A percentile compares a stretch with the other conserved stretches of the same genome.
phyloP scores from a whole-genome alignment of 2,329 filamentous ascomycete species.

The Allantophomopsis cytisporea region DNA sequence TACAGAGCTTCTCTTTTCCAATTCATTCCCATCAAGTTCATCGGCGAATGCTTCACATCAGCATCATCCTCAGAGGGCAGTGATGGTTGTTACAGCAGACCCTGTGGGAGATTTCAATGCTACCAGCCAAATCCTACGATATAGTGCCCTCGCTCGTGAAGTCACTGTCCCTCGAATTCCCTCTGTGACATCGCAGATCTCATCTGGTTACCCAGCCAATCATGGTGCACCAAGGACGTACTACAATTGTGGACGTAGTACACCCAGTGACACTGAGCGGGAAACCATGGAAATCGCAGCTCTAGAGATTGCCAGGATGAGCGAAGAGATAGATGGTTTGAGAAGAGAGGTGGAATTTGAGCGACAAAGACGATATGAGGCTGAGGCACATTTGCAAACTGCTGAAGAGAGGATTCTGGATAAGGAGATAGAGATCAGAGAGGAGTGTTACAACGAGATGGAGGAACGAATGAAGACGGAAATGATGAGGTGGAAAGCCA shows the following conservation, averaged over 20 bases:
- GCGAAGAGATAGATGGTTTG: conserved; percentile 64
- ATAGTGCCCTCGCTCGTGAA: conserved; percentile 84
- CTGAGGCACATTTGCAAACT: conserved; percentile 59
- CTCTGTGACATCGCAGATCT: conserved; percentile 63
- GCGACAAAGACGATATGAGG: conserved; percentile 52
- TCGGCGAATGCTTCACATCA: conserved; percentile 17
- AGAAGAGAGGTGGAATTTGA: conserved; percentile 58
- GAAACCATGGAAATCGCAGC: conserved; percentile 74
- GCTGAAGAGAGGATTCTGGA: conserved; percentile 51
- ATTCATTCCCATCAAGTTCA: conserved; percentile 48
- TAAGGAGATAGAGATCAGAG: conserved; percentile 72
- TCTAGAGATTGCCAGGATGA: conserved; percentile 67
- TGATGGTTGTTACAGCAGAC: conserved; percentile 96
- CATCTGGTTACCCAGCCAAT: conserved; percentile 6
- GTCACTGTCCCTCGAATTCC: conserved; percentile 84
- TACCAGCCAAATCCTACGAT: conserved; percentile 88
- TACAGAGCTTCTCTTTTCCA: conserved; percentile 76
- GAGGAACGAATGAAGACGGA: conserved; percentile 65
- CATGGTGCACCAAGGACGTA: conserved; percentile 3
- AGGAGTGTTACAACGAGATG: conserved; percentile 81
- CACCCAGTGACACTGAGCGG: conserved; percentile 28
- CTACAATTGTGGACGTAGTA: conserved; percentile 17
- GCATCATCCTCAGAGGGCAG: conserved; percentile 67
- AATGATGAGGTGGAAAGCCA: conserved; percentile 67
- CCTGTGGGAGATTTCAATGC: conserved; percentile 91